These are phyloP conservation scores for Yamadazyma sp. DNA, from an alignment of 1,139 yeast species.

Conservation along the genomic window DNA sequence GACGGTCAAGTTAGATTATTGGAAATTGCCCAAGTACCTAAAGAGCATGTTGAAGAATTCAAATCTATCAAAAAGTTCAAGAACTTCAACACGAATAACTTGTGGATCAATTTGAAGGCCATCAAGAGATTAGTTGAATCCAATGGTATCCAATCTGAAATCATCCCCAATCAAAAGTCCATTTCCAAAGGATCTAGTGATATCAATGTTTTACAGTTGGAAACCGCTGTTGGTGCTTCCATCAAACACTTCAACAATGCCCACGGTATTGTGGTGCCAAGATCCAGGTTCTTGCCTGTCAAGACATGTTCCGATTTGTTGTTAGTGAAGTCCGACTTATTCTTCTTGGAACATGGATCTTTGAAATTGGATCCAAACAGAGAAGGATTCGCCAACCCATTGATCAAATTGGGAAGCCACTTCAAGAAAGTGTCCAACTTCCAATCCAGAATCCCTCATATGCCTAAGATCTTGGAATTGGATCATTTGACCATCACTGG, in stretches of 20 bases:
- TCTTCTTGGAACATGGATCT: slow-evolving; percentile 89
- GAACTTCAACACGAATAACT: slow-evolving; percentile 95
- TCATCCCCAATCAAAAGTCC: slow-evolving; percentile 90
- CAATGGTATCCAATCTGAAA: slow-evolving; percentile 84
- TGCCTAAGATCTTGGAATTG: slow-evolving; percentile 93
- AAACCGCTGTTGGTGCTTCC: slow-evolving; percentile 99
- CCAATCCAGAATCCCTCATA: slow-evolving; percentile 87
- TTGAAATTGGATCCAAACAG: slow-evolving; percentile 80
- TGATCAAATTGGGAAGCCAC: slow-evolving; percentile 93
- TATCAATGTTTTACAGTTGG: slow-evolving; percentile 87
- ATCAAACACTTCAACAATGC: slow-evolving; percentile 94
- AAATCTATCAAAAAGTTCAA: slow-evolving; percentile 96
- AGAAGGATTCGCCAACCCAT: slow-evolving; percentile 86
- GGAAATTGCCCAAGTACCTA: slow-evolving; percentile 98
- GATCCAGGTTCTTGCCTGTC: slow-evolving; percentile 96
- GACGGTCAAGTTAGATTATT: slow-evolving; percentile 92
- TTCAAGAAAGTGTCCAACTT: slow-evolving; percentile 94
- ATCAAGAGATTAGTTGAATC: slow-evolving; percentile 88
- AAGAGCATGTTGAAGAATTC: slow-evolving; percentile 97
- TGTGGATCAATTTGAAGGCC: slow-evolving; percentile 96
- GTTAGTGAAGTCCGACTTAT: slow-evolving; percentile 94
- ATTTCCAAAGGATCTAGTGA: slow-evolving; percentile 76
- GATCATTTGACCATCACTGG: slow-evolving; percentile 98
- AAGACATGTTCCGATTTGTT: slow-evolving; percentile 94
- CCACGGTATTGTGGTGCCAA: slow-evolving; percentile 97